Evolutionary conservation across 176 grass and related monocot genomes (phyloP).

Genomic region (Carex cristatella): DNA sequence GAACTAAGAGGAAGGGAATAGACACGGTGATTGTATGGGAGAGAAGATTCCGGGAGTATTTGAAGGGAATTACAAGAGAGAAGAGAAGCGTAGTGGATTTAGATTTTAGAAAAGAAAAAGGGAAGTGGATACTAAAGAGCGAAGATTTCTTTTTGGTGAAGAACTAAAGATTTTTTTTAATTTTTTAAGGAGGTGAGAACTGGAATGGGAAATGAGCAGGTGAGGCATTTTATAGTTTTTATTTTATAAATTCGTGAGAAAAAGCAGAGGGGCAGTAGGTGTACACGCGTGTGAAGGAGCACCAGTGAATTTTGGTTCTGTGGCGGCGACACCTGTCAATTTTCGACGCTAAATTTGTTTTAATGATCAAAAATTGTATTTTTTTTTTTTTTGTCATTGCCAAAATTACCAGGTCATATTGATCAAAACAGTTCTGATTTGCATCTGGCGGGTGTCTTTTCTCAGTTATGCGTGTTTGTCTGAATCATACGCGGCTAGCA

Average conservation of each 20-base stretch:
- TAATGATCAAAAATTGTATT: neutral
- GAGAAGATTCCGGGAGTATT: slow-evolving; percentile 35
- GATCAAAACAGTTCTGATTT: neutral
- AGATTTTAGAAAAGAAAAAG: neutral
- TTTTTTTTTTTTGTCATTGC: neutral
- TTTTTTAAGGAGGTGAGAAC: neutral
- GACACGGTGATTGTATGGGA: slow-evolving; percentile 9
- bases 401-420: neutral
- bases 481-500: neutral
- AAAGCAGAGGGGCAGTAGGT: neutral
- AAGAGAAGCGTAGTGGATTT: neutral
- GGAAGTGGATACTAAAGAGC: neutral
- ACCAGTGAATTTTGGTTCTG: slow-evolving; percentile 15
- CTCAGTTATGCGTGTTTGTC: neutral
- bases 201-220: too few species aligned
- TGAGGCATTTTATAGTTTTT: neutral
- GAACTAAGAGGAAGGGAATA: neutral
- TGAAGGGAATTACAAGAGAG: neutral
- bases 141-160: slow-evolving; percentile 10
- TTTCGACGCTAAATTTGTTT: neutral
- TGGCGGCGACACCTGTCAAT: neutral
- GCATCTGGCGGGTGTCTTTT: neutral
- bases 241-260: neutral
- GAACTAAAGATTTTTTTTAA: neutral
- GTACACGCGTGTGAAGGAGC: slow-evolving; percentile 25